Evolutionary conservation across 495 filamentous ascomycete genomes (phyloP).

Genomic region (Daldinia childiae): DNA sequence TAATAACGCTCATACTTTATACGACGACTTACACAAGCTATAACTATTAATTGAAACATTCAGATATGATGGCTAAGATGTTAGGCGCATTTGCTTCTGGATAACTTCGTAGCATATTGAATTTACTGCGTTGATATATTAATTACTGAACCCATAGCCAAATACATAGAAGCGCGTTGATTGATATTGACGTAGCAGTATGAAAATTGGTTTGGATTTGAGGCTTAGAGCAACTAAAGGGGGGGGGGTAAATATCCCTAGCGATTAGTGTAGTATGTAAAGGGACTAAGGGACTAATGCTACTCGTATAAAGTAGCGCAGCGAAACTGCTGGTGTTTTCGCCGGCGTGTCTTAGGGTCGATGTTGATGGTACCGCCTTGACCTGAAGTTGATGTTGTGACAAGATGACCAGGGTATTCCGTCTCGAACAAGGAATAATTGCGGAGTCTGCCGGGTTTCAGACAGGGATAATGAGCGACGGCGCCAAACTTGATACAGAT

Average conservation of each 20-base stretch:
- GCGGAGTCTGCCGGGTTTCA: conserved; percentile 61
- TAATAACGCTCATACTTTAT: no score
- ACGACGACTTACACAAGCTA: not conserved
- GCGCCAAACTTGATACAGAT: conserved; percentile 45
- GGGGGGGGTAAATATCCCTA: no score
- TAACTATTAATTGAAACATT: not conserved
- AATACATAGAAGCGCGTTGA: not conserved
- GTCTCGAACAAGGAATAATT: conserved; percentile 51
- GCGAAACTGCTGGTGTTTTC: not conserved
- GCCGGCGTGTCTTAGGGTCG: conserved; percentile 10
- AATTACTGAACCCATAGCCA: not conserved
- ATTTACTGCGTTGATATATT: not conserved
- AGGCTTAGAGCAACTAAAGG: no score
- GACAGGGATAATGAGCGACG: conserved; percentile 52
- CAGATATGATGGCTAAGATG: not conserved
- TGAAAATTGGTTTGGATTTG: not conserved
- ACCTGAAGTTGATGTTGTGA: conserved; percentile 41
- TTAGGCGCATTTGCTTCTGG: not conserved
- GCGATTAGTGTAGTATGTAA: no score
- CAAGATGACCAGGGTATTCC: conserved; percentile 36
- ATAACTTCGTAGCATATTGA: not conserved
- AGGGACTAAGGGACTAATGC: no score
- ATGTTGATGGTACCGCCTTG: conserved; percentile 18
- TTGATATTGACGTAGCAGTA: not conserved
- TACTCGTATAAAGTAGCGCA: not conserved